A percentile compares a stretch with the other conserved stretches of the same genome.
phyloP scores from a whole-genome alignment of 2,329 filamentous ascomycete genomes.

The Setomelanomma holmii region DNA sequence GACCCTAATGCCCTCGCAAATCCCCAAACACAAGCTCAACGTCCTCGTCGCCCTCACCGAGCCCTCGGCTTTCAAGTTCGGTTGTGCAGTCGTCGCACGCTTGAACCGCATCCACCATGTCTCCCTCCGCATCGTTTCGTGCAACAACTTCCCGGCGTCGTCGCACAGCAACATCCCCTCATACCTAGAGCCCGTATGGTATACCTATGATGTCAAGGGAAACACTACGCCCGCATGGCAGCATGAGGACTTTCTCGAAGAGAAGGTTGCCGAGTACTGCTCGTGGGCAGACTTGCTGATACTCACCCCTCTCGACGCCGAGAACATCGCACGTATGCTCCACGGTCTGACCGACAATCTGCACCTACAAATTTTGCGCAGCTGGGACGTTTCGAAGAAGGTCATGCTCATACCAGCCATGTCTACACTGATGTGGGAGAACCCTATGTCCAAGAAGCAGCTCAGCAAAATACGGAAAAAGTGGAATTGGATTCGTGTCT shows the following conservation, averaged over 20 bases:
- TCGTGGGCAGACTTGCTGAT: conserved; percentile 89
- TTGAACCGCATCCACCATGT: conserved; percentile 74
- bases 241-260: conserved; percentile 45
- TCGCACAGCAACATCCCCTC: conserved; percentile 29
- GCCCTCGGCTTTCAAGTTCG: conserved; percentile 69
- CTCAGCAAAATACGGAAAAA: conserved; percentile 81
- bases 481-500: conserved; percentile 85
- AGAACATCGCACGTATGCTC: conserved; percentile 86
- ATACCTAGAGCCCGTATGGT: conserved; percentile 39
- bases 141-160: conserved; percentile 32
- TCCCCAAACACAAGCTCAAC: conserved; percentile 38
- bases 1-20: conserved; percentile 29
- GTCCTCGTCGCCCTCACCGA: conserved; percentile 73
- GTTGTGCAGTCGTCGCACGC: conserved; percentile 70
- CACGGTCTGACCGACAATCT: conserved; percentile 82
- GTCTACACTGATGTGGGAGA: conserved; percentile 88
- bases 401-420: conserved; percentile 87
- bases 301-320: conserved; percentile 83
- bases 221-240: conserved; percentile 28
- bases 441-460: conserved; percentile 87
- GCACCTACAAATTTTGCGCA: conserved; percentile 79
- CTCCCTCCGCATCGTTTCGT: conserved; percentile 46
- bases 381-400: conserved; percentile 87
- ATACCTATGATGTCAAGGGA: conserved; percentile 34
- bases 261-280: conserved; percentile 72